Evolutionary conservation across 2,329 filamentous ascomycete species (phyloP).

Genomic region (Periconia digitata): DNA sequence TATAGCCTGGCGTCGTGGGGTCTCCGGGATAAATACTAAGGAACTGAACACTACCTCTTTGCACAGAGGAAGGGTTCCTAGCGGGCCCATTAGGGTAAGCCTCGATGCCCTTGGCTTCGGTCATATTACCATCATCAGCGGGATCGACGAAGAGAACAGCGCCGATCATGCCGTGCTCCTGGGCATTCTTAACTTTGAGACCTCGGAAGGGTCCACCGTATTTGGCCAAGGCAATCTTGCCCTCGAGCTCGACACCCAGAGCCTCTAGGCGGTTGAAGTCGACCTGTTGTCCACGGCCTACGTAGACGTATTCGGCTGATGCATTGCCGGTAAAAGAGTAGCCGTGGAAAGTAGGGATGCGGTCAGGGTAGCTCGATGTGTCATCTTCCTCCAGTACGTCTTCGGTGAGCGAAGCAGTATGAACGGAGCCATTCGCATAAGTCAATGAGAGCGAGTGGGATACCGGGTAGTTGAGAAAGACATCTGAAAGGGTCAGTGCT

Average conservation of each 20-base stretch:
- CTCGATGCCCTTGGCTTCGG: constrained; percentile 48
- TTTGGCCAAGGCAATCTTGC: constrained; percentile 52
- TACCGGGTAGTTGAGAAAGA: constrained; percentile 43
- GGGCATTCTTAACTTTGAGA: constrained; percentile 52
- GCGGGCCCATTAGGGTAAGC: constrained; percentile 48
- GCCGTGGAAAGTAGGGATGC: constrained; percentile 51
- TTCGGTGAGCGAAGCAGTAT: constrained; percentile 33
- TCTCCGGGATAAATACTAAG: constrained; percentile 57
- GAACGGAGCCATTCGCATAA: constrained; percentile 38
- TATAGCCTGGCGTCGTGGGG: constrained; percentile 61
- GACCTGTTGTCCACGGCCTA: constrained; percentile 46
- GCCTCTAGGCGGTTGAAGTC: constrained; percentile 49
- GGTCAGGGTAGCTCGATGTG: constrained; percentile 41
- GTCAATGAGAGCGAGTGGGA: constrained; percentile 37
- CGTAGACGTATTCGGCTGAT: constrained; percentile 52
- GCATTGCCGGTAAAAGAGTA: constrained; percentile 51
- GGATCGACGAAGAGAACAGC: constrained; percentile 51
- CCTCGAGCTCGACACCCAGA: constrained; percentile 48
- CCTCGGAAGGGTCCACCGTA: constrained; percentile 51
- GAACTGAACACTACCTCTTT: constrained; percentile 58
- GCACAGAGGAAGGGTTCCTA: constrained; percentile 49
- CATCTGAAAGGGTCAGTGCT: constrained; percentile 18
- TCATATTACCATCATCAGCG: constrained; percentile 51
- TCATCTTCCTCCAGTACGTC: constrained; percentile 37
- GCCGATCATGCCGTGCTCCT: constrained; percentile 49